These are phyloP conservation scores for Phytophthora syringae DNA, from an alignment of 352 stramenopile genomes.

Conservation along the genomic window DNA sequence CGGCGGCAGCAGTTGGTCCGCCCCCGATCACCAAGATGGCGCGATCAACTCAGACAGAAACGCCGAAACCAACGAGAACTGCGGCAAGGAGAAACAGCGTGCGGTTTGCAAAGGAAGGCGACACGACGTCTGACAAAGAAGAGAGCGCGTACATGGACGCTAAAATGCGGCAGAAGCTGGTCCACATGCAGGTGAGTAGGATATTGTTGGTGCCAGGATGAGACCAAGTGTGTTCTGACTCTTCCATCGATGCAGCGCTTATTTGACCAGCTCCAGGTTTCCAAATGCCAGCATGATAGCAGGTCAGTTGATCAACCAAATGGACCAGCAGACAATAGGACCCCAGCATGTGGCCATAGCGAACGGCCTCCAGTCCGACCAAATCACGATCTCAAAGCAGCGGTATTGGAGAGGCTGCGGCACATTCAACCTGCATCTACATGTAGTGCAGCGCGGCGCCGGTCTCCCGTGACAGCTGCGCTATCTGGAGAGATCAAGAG, in stretches of 20 bases:
- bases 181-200: slow-evolving; percentile 32
- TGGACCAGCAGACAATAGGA: not conserved
- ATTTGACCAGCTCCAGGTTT: slow-evolving; percentile 37
- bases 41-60: slow-evolving; percentile 39
- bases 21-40: slow-evolving; percentile 20
- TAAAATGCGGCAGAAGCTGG: slow-evolving; percentile 4
- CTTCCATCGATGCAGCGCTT: slow-evolving; percentile 29
- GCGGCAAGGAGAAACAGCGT: slow-evolving; percentile 17
- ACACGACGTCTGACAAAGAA: not conserved
- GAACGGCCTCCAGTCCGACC: not conserved
- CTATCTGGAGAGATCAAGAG: slow-evolving; percentile 12
- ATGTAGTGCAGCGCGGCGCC: slow-evolving; percentile 1
- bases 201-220: not conserved
- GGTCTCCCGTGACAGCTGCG: not conserved
- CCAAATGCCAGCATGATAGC: not conserved
- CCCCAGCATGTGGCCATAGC: not conserved
- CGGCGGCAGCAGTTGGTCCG: not conserved
- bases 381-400: slow-evolving; percentile 18
- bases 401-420: slow-evolving; percentile 25
- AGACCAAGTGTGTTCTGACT: not conserved
- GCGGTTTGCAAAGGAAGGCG: slow-evolving; percentile 12
- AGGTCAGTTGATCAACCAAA: not conserved
- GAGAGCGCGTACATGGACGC: not conserved
- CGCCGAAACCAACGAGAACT: not conserved
- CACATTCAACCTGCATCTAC: not conserved